Conservation (phyloP, 2,329 filamentous ascomycete genomes). For the Fusarium agapanthi region DNA sequence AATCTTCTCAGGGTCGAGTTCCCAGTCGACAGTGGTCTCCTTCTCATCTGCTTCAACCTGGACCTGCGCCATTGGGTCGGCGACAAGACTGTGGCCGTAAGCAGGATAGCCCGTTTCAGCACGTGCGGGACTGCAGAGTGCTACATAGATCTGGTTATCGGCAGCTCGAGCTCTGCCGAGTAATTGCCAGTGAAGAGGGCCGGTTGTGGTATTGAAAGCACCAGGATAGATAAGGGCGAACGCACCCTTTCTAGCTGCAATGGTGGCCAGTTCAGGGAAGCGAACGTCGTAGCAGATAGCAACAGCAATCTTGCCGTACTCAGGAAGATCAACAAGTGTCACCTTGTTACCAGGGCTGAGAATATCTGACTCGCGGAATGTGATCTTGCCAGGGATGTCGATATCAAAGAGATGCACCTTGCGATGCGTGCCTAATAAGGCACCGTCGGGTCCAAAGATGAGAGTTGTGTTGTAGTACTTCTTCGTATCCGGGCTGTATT, state of each 20-base stretch:
- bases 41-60: conserved; percentile 79
- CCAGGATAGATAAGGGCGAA: conserved; percentile 93
- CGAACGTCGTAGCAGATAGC: conserved; percentile 98
- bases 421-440: conserved; percentile 86
- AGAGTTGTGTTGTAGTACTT: conserved; percentile 93
- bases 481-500: conserved; percentile 65
- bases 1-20: conserved; percentile 74
- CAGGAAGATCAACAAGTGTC: conserved; percentile 85
- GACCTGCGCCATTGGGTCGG: conserved; percentile 88
- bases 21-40: conserved; percentile 79
- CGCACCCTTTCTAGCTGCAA: conserved; percentile 85
- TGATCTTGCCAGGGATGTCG: conserved; percentile 94
- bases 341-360: conserved; percentile 85
- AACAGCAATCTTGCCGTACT: conserved; percentile 86
- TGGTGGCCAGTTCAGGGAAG: conserved; percentile 91
- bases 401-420: conserved; percentile 99
- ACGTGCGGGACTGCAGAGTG: conserved; percentile 88
- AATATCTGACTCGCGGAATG: conserved; percentile 89
- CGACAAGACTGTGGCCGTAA: conserved; percentile 90
- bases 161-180: conserved; percentile 83
- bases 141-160: conserved; percentile 95
- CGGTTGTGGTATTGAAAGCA: conserved; percentile 96
- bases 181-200: conserved; percentile 89
- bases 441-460: conserved; percentile 79
- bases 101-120: conserved; percentile 83